These are phyloP conservation scores for Gnomoniopsis sp. DNA, from an alignment of 2,329 filamentous ascomycete species.

Conservation along the genomic window DNA sequence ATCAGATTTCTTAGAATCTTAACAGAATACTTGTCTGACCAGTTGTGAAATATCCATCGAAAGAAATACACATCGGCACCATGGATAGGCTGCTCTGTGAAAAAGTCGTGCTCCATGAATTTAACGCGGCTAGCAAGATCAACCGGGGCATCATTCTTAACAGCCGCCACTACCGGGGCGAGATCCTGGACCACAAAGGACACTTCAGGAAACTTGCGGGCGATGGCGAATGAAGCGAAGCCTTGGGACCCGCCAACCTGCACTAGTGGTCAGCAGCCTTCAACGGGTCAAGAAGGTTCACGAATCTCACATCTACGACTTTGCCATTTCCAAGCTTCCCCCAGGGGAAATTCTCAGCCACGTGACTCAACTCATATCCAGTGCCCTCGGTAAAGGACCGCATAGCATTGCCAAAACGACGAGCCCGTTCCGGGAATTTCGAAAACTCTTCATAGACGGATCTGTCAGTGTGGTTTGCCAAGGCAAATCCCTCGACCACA, in stretches of 20 bases:
- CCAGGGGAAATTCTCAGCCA: slow-evolving; percentile 21
- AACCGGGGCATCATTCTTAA: not conserved
- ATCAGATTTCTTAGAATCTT: not conserved
- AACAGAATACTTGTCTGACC: not conserved
- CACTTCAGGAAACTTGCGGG: slow-evolving; percentile 8
- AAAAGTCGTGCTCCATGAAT: slow-evolving; percentile 1
- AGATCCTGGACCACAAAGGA: slow-evolving; percentile 29
- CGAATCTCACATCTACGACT: not conserved
- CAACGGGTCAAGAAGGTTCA: not conserved
- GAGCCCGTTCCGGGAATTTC: slow-evolving; percentile 20
- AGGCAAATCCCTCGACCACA: slow-evolving; percentile 19
- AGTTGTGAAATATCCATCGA: slow-evolving; percentile 5
- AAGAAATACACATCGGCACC: slow-evolving; percentile 6
- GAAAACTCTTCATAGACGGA: slow-evolving; percentile 21
- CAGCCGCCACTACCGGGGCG: slow-evolving; percentile 7
- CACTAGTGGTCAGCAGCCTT: not conserved
- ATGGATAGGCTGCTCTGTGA: slow-evolving; percentile 1
- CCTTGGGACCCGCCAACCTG: slow-evolving; percentile 21
- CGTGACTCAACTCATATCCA: slow-evolving; percentile 18
- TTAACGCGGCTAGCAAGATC: not conserved
- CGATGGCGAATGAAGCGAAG: slow-evolving; percentile 15
- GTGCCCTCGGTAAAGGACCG: slow-evolving; percentile 18
- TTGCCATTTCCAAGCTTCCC: not conserved
- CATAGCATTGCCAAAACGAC: slow-evolving; percentile 23
- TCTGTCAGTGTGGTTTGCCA: slow-evolving; percentile 20